These are phyloP conservation scores for Falciphora oryzae DNA, from an alignment of 2,329 filamentous ascomycete genomes.

Conservation along the genomic window DNA sequence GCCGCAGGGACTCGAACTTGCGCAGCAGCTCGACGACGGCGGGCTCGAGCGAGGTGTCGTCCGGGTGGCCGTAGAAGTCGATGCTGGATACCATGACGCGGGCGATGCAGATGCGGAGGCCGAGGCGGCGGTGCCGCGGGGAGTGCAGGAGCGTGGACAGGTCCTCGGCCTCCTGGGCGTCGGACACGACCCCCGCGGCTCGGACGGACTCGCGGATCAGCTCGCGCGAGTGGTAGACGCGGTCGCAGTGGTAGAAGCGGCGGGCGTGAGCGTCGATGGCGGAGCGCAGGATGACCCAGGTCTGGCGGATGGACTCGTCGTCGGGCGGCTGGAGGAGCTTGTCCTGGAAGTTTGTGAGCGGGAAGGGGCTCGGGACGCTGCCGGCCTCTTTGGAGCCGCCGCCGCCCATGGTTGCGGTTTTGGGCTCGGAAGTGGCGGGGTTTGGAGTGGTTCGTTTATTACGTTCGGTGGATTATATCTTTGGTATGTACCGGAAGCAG, in stretches of 20 bases:
- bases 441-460: not conserved
- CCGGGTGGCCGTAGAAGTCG: slow-evolving; percentile 9
- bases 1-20: slow-evolving; percentile 8
- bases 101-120: slow-evolving; percentile 10
- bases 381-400: slow-evolving; percentile 4
- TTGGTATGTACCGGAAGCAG: not conserved
- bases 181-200: slow-evolving; percentile 3
- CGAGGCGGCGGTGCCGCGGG: slow-evolving; percentile 7
- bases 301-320: slow-evolving; percentile 7
- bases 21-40: slow-evolving; percentile 10
- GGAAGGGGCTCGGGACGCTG: slow-evolving; percentile 4
- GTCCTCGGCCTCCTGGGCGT: slow-evolving; percentile 9
- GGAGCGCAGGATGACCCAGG: slow-evolving; percentile 6
- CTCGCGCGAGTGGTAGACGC: slow-evolving; percentile 3
- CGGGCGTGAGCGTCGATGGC: slow-evolving; percentile 9
- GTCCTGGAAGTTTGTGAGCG: slow-evolving; percentile 10
- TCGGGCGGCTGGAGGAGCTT: slow-evolving; percentile 9
- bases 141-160: slow-evolving; percentile 9
- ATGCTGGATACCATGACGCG: slow-evolving; percentile 10
- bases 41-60: slow-evolving; percentile 14
- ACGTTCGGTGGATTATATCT: not conserved
- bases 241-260: slow-evolving; percentile 10
- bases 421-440: not conserved
- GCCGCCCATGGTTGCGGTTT: slow-evolving; percentile 6
- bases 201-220: slow-evolving; percentile 1